These are phyloP conservation scores for Cercophora samala DNA, from an alignment of 495 filamentous ascomycete genomes.

Conservation along the genomic window DNA sequence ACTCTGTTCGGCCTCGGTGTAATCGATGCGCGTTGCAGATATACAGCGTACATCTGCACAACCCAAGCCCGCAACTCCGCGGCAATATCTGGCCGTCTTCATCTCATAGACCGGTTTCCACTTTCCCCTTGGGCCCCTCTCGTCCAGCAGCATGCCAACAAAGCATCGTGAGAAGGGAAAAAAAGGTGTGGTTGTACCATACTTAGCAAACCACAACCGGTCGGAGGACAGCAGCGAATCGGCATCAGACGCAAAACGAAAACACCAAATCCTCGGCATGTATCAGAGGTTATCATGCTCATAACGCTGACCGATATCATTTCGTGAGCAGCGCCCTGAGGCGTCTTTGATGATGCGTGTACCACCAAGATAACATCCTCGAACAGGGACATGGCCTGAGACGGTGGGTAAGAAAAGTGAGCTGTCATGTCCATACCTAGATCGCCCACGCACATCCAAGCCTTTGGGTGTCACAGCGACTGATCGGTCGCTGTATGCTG, in stretches of 20 bases:
- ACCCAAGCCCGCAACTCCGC: background rate
- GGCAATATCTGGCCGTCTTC: background rate
- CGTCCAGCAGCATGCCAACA: background rate
- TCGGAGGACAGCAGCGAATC: slow-evolving; percentile 2
- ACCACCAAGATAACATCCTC: background rate
- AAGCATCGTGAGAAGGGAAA: background rate
- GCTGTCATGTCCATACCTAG: background rate
- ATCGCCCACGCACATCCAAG: background rate
- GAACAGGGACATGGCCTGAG: slow-evolving; percentile 7
- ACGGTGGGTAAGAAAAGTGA: background rate
- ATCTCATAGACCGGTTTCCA: background rate
- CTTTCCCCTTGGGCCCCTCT: background rate
- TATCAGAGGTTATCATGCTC: slow-evolving; percentile 1
- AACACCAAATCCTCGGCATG: background rate
- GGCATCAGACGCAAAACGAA: background rate
- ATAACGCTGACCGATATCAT: background rate
- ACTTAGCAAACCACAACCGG: background rate
- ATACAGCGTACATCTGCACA: background rate
- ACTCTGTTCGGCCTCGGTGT: background rate
- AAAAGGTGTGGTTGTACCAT: slow-evolving; percentile 4
- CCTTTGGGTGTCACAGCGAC: background rate
- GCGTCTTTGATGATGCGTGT: background rate
- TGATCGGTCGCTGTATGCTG: background rate
- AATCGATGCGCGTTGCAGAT: background rate
- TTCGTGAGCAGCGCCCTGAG: background rate